These are phyloP conservation scores for Austroboletus novae-zelandiae DNA, from an alignment of 1,284 basidiomycete species.

Conservation along the genomic window DNA sequence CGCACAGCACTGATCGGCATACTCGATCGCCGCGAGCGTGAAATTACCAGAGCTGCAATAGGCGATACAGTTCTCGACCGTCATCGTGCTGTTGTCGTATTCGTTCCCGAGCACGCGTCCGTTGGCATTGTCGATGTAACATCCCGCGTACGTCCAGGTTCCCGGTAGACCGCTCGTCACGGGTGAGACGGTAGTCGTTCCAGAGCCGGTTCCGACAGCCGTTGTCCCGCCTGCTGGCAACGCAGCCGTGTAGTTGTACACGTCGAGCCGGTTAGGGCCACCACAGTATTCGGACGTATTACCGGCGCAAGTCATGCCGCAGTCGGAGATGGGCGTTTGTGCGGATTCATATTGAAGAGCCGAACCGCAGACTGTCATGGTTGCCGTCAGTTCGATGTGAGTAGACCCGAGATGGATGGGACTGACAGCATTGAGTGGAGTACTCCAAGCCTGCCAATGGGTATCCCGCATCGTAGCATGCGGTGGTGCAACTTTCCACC, in stretches of 20 bases:
- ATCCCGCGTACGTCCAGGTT: constrained; percentile 44
- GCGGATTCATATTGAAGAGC: constrained; percentile 46
- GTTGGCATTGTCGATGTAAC: constrained; percentile 46
- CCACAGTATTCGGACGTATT: constrained; percentile 64
- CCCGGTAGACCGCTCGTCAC: constrained; percentile 49
- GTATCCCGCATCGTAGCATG: constrained; percentile 62
- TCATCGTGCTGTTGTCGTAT: constrained; percentile 33
- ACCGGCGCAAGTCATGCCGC: constrained; percentile 63
- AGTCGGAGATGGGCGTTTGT: constrained; percentile 45
- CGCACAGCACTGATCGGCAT: constrained; percentile 58
- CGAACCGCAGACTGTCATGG: constrained; percentile 49
- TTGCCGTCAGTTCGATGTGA: neutral
- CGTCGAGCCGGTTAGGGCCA: constrained; percentile 47
- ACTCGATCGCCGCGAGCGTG: constrained; percentile 47
- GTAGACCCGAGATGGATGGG: neutral
- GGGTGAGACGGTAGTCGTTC: constrained; percentile 38
- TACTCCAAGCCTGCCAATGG: constrained; percentile 45
- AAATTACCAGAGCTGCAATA: constrained; percentile 43
- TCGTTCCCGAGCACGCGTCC: constrained; percentile 47
- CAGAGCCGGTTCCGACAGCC: constrained; percentile 29
- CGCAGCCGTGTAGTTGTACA: constrained; percentile 30
- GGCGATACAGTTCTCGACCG: constrained; percentile 47
- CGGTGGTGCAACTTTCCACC: constrained; percentile 23
- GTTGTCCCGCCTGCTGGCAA: constrained; percentile 24
- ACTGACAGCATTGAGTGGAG: constrained; percentile 49